These are phyloP conservation scores for Graphium sp. DNA, from an alignment of 2,329 filamentous ascomycete genomes.

Conservation along the genomic window DNA sequence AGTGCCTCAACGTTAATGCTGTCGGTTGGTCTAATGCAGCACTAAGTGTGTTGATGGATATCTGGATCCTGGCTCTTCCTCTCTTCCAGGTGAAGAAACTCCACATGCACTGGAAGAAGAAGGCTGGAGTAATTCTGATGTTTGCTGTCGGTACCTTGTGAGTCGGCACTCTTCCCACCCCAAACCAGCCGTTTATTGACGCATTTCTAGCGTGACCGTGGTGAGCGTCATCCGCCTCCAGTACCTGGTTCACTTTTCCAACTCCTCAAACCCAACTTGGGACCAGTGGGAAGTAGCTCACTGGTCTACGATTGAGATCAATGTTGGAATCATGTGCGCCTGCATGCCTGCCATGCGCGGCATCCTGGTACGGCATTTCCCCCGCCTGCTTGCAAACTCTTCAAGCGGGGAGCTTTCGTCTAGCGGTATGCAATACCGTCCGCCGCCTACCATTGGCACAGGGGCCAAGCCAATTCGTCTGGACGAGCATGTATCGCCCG, in stretches of 20 bases:
- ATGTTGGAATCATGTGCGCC: slow-evolving; percentile 13
- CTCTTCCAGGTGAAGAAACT: slow-evolving; percentile 23
- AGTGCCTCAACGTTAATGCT: slow-evolving; percentile 29
- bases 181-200: background rate
- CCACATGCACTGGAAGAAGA: slow-evolving; percentile 27
- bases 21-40: slow-evolving; percentile 32
- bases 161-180: slow-evolving; percentile 8
- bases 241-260: slow-evolving; percentile 9
- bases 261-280: slow-evolving; percentile 10
- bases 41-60: slow-evolving; percentile 33
- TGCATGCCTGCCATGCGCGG: slow-evolving; percentile 12
- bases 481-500: no score
- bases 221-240: slow-evolving; percentile 10
- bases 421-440: no score
- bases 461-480: no score
- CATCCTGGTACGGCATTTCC: slow-evolving; percentile 9
- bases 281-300: slow-evolving; percentile 10
- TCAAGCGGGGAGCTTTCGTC: no score
- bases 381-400: slow-evolving; percentile 4
- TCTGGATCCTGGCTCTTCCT: slow-evolving; percentile 33
- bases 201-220: slow-evolving; percentile 8
- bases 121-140: slow-evolving; percentile 29
- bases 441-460: no score
- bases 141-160: slow-evolving; percentile 30
- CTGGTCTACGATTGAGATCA: slow-evolving; percentile 14